phyloP scores from a whole-genome alignment of 176 grass and related monocot genomes.

The Aegilops sharonensis region DNA sequence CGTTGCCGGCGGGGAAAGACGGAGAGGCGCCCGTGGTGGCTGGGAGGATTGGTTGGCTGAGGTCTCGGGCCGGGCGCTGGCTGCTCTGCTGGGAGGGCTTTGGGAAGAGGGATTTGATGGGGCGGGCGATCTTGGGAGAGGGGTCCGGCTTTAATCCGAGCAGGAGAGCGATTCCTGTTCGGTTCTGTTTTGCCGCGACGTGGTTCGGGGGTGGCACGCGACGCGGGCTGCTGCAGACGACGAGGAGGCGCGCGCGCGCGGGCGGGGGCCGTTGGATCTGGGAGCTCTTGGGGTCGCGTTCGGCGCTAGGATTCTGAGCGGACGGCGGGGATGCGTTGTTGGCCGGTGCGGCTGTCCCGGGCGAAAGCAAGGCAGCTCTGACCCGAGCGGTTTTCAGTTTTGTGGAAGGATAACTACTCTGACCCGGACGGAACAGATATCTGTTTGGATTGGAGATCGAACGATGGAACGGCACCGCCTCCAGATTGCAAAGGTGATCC shows the following conservation, averaged over 20 bases:
- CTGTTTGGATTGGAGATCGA: background rate
- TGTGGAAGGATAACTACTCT: background rate
- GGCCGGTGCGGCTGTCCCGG: background rate
- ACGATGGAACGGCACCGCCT: background rate
- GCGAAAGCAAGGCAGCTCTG: background rate
- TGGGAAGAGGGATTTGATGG: background rate
- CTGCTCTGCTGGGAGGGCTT: background rate
- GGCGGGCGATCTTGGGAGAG: background rate
- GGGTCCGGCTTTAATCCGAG: background rate
- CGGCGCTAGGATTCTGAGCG: background rate
- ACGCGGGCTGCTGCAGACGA: background rate
- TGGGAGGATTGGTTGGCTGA: background rate
- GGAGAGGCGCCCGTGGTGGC: background rate
- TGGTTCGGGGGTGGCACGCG: background rate
- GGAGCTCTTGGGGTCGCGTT: background rate
- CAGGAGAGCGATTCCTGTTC: background rate
- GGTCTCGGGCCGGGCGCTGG: background rate
- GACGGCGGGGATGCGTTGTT: background rate
- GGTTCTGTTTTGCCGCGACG: background rate
- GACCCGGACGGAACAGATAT: background rate
- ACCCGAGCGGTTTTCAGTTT: background rate
- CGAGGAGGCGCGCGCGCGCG: background rate
- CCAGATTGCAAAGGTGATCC: background rate
- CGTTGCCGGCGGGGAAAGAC: background rate
- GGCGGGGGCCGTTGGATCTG: background rate